Percentiles rank a stretch among this genome's conserved stretches.
These are phyloP conservation scores for Paecilomyces formosus DNA, from an alignment of 2,329 filamentous ascomycete genomes.

Conservation along the genomic window DNA sequence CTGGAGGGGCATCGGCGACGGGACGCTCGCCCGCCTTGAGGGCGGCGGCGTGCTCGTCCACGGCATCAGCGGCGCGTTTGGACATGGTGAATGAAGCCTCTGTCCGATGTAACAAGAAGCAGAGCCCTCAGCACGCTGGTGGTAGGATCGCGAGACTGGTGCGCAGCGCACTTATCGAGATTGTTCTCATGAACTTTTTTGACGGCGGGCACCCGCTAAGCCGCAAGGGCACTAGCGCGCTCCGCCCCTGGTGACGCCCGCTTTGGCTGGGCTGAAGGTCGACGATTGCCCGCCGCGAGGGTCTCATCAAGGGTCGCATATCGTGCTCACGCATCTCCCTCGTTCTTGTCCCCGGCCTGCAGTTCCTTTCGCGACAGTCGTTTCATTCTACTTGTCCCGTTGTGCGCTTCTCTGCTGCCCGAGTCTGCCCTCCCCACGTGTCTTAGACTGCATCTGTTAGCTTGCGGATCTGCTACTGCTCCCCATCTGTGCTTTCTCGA, in stretches of 20 bases:
- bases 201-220: constrained; percentile 4
- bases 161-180: constrained; percentile 3
- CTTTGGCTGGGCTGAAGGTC: neutral
- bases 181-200: constrained; percentile 7
- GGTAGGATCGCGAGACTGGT: constrained; percentile 11
- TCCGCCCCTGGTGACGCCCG: constrained; percentile 4
- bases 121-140: constrained; percentile 13
- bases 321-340: neutral
- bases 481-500: neutral
- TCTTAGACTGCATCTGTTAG: neutral
- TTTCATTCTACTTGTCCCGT: neutral
- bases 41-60: constrained; percentile 42
- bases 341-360: neutral
- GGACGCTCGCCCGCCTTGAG: constrained; percentile 58
- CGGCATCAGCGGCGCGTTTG: constrained; percentile 51
- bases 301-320: neutral
- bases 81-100: constrained; percentile 40
- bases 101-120: constrained; percentile 4
- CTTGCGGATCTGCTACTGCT: neutral
- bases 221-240: constrained; percentile 3
- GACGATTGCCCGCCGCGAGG: neutral
- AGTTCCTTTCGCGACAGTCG: neutral
- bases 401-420: neutral
- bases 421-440: neutral
- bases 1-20: constrained; percentile 40